Evolutionary conservation across 2,329 filamentous ascomycete species (phyloP).

Genomic region (Aspergillus fumigatus): DNA sequence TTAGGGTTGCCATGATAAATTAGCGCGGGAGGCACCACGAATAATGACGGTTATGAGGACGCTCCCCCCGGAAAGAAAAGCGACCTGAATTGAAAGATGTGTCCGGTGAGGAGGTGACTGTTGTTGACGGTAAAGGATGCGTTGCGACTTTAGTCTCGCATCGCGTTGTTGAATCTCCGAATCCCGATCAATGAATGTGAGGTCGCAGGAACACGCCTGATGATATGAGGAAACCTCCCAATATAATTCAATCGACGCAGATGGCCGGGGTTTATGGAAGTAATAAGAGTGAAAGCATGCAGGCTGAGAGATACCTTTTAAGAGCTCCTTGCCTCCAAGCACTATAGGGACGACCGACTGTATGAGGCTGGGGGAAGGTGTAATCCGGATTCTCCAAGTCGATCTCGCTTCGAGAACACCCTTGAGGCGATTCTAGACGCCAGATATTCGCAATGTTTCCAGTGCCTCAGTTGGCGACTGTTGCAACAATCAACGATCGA

Average conservation of each 20-base stretch:
- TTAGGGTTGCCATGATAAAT: slow-evolving; percentile 32
- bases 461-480: neutral
- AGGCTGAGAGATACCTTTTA: slow-evolving; percentile 10
- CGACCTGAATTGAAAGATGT: slow-evolving; percentile 16
- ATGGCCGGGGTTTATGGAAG: neutral
- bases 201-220: slow-evolving; percentile 1
- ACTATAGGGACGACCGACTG: slow-evolving; percentile 8
- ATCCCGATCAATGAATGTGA: neutral
- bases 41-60: neutral
- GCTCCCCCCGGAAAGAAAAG: neutral
- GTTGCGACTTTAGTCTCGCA: slow-evolving; percentile 30
- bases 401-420: slow-evolving; percentile 8
- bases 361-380: slow-evolving; percentile 2
- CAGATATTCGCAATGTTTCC: neutral
- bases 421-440: slow-evolving; percentile 41
- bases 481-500: neutral
- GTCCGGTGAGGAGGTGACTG: slow-evolving; percentile 14
- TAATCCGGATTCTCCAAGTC: neutral
- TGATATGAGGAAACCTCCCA: slow-evolving; percentile 1
- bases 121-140: slow-evolving; percentile 19
- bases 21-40: neutral
- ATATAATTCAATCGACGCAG: slow-evolving; percentile 2
- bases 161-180: slow-evolving; percentile 26
- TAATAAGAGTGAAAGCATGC: slow-evolving; percentile 9
- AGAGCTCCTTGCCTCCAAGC: slow-evolving; percentile 19